phyloP scores from a whole-genome alignment of 345 rosid genomes.

The Eucalyptus regnans region DNA sequence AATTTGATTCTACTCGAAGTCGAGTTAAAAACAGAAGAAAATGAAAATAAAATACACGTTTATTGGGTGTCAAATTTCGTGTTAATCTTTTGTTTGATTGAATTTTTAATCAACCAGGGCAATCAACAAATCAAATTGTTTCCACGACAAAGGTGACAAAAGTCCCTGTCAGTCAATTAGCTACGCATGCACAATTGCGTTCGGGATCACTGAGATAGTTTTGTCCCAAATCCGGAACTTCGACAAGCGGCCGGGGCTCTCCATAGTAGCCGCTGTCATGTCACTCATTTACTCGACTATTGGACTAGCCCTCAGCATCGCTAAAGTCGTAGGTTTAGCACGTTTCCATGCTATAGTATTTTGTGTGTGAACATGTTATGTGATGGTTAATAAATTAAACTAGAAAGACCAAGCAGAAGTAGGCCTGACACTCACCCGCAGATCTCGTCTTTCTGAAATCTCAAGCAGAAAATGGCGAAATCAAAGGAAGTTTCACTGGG shows the following conservation, averaged over 20 bases:
- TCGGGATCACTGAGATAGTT: slow-evolving; percentile 45
- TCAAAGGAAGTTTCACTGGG: slow-evolving; percentile 69
- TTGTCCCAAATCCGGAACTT: slow-evolving; percentile 76
- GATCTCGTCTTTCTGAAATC: no score
- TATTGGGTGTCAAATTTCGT: neutral
- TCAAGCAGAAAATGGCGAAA: slow-evolving; percentile 9
- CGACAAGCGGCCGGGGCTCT: slow-evolving; percentile 74
- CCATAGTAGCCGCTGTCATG: slow-evolving; percentile 81
- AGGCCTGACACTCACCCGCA: neutral
- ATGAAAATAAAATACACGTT: no score
- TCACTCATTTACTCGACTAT: slow-evolving; percentile 86
- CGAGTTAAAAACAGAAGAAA: neutral
- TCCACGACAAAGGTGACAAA: slow-evolving; percentile 19
- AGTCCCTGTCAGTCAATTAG: slow-evolving; percentile 35
- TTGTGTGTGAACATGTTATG: neutral
- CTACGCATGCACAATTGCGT: slow-evolving; percentile 48
- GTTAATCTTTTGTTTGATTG: neutral
- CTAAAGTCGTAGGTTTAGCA: slow-evolving; percentile 36
- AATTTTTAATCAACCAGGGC: slow-evolving; percentile 34
- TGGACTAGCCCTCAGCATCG: slow-evolving; percentile 78
- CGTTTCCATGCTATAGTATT: neutral
- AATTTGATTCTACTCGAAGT: neutral
- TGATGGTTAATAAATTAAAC: neutral
- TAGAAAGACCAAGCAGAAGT: neutral
- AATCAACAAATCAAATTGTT: slow-evolving; percentile 42